phyloP scores from a whole-genome alignment of 192 early-diverging fungal genomes.

The Coemansia sp. region DNA sequence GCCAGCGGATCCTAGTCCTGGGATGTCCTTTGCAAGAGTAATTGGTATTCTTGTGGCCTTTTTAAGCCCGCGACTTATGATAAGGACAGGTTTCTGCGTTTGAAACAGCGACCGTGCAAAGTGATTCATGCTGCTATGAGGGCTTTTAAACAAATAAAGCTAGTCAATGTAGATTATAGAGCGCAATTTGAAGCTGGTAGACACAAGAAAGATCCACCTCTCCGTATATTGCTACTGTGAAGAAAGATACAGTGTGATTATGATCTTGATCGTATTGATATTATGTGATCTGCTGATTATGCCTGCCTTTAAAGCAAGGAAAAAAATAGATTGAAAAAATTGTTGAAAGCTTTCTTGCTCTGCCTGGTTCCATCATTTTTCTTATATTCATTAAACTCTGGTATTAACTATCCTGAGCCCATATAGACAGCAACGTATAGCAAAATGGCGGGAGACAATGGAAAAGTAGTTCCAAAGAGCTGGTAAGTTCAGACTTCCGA shows the following conservation, averaged over 20 bases:
- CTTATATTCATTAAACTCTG: background rate
- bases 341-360: background rate
- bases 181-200: background rate
- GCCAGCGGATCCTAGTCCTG: conserved; percentile 40
- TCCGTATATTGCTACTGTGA: background rate
- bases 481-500: conserved; percentile 25
- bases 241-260: background rate
- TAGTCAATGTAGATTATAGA: background rate
- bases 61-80: conserved; percentile 40
- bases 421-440: background rate
- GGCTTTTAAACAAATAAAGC: background rate
- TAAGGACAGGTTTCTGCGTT: conserved; percentile 11
- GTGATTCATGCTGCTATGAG: conserved; percentile 34
- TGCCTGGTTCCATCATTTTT: background rate
- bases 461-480: conserved; percentile 39
- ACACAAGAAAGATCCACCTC: background rate
- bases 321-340: background rate
- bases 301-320: background rate
- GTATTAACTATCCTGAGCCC: no score
- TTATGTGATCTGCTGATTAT: no score
- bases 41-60: conserved; percentile 39
- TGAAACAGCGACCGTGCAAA: conserved; percentile 23
- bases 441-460: conserved; percentile 25
- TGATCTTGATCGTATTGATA: background rate
- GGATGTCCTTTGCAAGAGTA: conserved; percentile 38